Evolutionary conservation across 257 asterid genomes (phyloP), one percentile per base, ranked within the genome.

Genomic region (Scutellaria galericulata): DNA sequence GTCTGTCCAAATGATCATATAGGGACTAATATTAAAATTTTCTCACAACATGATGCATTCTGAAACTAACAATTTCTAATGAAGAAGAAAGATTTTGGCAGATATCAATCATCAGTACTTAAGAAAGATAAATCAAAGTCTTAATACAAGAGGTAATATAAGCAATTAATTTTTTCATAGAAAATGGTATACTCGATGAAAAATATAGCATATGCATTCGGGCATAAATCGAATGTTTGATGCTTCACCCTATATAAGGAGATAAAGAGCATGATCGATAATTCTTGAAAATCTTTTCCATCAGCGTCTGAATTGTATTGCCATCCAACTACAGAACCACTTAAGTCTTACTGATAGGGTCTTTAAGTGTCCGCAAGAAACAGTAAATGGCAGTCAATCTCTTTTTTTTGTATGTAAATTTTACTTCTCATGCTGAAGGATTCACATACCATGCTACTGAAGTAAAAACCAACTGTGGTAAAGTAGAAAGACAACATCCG

Each of bases 241-340:
- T 80, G 98, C 97, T 91, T 95, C 99, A 14, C 99, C 98, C 99
- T 98, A 95, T 54, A 95, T 91, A 78, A 95, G 96, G 78, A 95
- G 97, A 90, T 91, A 95, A 58, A 95, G 96, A 60, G 85, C 97
- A 76, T n/a, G n/a, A n/a, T n/a, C n/a, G n/a, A n/a, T n/a, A n/a
- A n/a, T n/a, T n/a, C n/a, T n/a, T n/a, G n/a, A n/a, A n/a, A n/a
- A n/a, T n/a, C n/a, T n/a, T n/a, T n/a, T n/a, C n/a, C n/a, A n/a
- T n/a, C n/a, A n/a, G n/a, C n/a, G n/a, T n/a, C n/a, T n/a, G n/a
- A n/a, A n/a, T n/a, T n/a, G n/a, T n/a, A n/a, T n/a, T n/a, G n/a
- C n/a, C n/a, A n/a, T n/a, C n/a, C n/a, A n/a, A n/a, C n/a, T n/a
- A n/a, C n/a, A n/a, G n/a, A n/a, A n/a, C n/a, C n/a, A n/a, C n/a